Evolutionary conservation across 2,329 filamentous ascomycete genomes (phyloP), one percentile per base, ranked within the genome.

Genomic region (Diaporthe velutina): DNA sequence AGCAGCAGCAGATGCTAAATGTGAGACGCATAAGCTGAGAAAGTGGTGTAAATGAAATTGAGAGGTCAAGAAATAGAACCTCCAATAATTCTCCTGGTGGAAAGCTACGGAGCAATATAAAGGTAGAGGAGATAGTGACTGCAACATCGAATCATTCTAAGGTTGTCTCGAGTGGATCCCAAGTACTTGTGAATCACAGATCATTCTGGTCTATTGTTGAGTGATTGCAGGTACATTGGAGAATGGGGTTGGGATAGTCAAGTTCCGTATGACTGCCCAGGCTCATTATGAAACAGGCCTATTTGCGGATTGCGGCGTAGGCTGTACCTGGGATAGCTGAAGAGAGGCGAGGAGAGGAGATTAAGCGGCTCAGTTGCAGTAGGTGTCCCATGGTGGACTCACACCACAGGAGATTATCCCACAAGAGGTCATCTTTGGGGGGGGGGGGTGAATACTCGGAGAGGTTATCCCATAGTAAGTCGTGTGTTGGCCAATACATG

Each of bases 111-210:
- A 70, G 38, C 25, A 70, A 45, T 40, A 42, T 57, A 70, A 22
- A 33, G 10, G 10, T 15, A 33, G 25, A 12, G 33, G 9, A 4
- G 66, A 40, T 25, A 13, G 38, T 42, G 35, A 13, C 9, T 33
- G 35, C 17, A 25, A 33, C 17, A 42, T 48, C 28, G 28, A 58
- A 12, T 58, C 67, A 70, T n/a, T n/a, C n/a, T n/a, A n/a, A n/a
- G n/a, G n/a, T 35, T 33, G 40, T 48, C 25, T 25, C 22, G 52
- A 58, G 54, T 38, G 22, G 19, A 15, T n/a, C 22, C 30, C n/a
- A 33, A 19, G 35, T 19, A 33, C 8, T n/a, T 40, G 55, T 70
- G 67, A 70, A 70, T 70, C 67, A 70, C 52, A 25, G 28, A 48
- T 52, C 35, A 42, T 45, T 33, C 19, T 22, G 28, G 52, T 25